phyloP scores from a whole-genome alignment of 257 asterid genomes.

The Lantana camara region DNA sequence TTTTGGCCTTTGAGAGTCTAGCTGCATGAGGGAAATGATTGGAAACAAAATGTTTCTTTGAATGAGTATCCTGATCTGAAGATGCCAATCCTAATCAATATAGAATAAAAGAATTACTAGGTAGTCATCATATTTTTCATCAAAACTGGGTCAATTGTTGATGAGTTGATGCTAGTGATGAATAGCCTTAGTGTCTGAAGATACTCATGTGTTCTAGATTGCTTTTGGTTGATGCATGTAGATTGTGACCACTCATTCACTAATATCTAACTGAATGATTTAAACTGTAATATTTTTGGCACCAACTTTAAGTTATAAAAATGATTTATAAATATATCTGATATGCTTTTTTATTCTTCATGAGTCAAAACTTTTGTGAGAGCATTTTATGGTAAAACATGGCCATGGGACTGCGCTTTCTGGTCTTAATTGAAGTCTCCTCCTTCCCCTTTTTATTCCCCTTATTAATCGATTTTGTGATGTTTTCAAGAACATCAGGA shows the following conservation, averaged over 20 bases:
- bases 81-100: slow-evolving; percentile 6
- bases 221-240: background rate
- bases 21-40: slow-evolving; percentile 1
- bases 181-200: background rate
- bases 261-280: background rate
- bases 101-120: background rate
- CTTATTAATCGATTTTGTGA: background rate
- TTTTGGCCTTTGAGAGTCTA: slow-evolving; percentile 8
- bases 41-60: slow-evolving; percentile 8
- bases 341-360: background rate
- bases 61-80: background rate
- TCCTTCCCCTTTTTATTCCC: background rate
- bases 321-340: background rate
- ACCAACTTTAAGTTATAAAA: slow-evolving; percentile 8
- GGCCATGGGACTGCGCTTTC: background rate
- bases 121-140: background rate
- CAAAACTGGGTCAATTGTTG: background rate
- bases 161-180: background rate
- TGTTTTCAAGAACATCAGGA: slow-evolving; percentile 9
- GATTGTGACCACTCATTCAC: no score
- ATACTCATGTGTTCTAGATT: background rate
- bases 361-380: background rate
- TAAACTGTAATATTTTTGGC: background rate
- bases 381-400: background rate
- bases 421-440: background rate